phyloP scores from a whole-genome alignment of 2,329 filamentous ascomycete species.

The Dactylellina sp. region DNA sequence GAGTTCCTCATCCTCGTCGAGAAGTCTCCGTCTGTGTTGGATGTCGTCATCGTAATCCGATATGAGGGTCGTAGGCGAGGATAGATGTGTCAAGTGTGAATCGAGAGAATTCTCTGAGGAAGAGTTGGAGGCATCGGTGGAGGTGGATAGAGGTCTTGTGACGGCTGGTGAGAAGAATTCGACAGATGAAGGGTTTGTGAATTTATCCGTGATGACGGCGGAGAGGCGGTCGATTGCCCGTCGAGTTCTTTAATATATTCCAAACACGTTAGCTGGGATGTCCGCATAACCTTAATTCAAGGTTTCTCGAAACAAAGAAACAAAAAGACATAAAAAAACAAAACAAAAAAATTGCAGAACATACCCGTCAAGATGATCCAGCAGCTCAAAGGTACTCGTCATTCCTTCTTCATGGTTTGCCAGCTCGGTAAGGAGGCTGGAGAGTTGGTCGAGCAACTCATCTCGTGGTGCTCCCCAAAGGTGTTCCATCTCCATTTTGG shows the following conservation, averaged over 20 bases:
- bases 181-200: conserved; percentile 41
- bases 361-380: conserved; percentile 55
- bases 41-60: conserved; percentile 54
- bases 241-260: conserved; percentile 36
- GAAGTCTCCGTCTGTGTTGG: conserved; percentile 35
- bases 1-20: conserved; percentile 53
- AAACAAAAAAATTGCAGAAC: too few relatives aligned
- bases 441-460: conserved; percentile 55
- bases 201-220: conserved; percentile 55
- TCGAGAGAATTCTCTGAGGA: conserved; percentile 51
- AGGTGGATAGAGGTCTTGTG: conserved; percentile 51
- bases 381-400: conserved; percentile 42
- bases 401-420: conserved; percentile 49
- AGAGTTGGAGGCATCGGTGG: conserved; percentile 52
- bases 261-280: conserved; percentile 10
- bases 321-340: conserved; percentile 3
- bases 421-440: conserved; percentile 43
- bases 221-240: conserved; percentile 55
- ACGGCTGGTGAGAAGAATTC: conserved; percentile 56
- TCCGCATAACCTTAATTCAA: conserved; percentile 6
- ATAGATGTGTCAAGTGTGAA: conserved; percentile 47
- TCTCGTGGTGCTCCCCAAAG: conserved; percentile 43
- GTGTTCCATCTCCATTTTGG: conserved; percentile 49
- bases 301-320: conserved; percentile 1
- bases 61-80: conserved; percentile 52